Conservation (phyloP, 257 asterid species). For the Plantago elongata region DNA sequence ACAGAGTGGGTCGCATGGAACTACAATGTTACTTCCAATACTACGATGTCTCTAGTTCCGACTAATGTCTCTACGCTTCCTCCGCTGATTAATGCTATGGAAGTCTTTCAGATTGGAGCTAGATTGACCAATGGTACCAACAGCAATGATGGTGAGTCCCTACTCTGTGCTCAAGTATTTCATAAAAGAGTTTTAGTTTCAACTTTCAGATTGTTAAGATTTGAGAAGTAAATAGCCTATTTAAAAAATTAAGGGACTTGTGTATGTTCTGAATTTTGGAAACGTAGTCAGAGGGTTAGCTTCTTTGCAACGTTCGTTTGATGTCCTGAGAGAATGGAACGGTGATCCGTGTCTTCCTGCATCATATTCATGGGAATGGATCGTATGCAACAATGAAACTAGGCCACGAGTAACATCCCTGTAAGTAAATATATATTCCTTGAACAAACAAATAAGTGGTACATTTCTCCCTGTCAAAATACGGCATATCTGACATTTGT, state of each 20-base stretch:
- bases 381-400: constrained; percentile 44
- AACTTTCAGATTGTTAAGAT: no score
- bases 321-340: constrained; percentile 39
- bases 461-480: constrained; percentile 30
- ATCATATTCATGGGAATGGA: constrained; percentile 70
- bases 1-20: constrained; percentile 12
- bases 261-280: background rate
- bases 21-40: constrained; percentile 22
- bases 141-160: constrained; percentile 36
- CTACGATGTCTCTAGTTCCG: constrained; percentile 32
- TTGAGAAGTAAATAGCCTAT: background rate
- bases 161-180: background rate
- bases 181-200: no score
- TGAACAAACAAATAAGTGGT: background rate
- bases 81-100: constrained; percentile 66
- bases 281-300: constrained; percentile 39
- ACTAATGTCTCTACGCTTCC: constrained; percentile 49
- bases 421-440: background rate
- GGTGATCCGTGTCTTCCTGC: constrained; percentile 82
- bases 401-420: constrained; percentile 56
- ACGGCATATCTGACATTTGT: background rate
- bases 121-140: constrained; percentile 43
- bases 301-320: constrained; percentile 32
- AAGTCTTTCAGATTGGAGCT: constrained; percentile 37
- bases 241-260: background rate